These are phyloP conservation scores for Beauveria sp. DNA, from an alignment of 2,329 filamentous ascomycete species.

Conservation along the genomic window DNA sequence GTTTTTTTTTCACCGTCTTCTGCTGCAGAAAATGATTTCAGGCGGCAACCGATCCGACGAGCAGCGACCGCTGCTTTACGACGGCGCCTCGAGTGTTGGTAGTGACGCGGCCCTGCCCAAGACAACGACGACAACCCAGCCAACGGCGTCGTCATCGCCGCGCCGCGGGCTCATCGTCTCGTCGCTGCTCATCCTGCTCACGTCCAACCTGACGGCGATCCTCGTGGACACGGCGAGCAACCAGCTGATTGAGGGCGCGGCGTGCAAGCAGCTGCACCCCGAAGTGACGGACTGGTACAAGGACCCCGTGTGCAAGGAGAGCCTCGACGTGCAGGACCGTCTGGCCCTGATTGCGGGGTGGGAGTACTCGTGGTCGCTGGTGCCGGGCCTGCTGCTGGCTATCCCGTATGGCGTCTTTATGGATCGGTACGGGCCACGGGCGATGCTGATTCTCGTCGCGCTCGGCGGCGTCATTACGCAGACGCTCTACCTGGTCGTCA, in stretches of 20 bases:
- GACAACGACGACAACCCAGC: too few relatives aligned
- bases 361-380: neutral
- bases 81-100: neutral
- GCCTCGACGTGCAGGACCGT: constrained; percentile 1
- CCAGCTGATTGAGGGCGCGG: constrained; percentile 6
- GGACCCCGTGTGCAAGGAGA: constrained; percentile 5
- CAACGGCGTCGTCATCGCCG: too few relatives aligned
- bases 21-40: neutral
- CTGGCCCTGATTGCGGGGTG: constrained; percentile 2
- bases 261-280: constrained; percentile 4
- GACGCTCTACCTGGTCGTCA: neutral
- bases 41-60: neutral
- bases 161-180: neutral
- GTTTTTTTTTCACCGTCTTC: too few relatives aligned
- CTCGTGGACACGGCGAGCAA: neutral
- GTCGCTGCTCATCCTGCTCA: neutral
- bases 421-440: neutral
- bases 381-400: neutral
- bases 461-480: neutral
- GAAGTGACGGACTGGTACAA: neutral
- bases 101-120: too few relatives aligned
- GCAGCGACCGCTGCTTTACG: neutral
- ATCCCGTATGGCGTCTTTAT: constrained; percentile 6
- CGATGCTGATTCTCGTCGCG: neutral
- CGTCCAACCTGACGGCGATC: neutral